Percentiles rank a stretch among this genome's conserved stretches.
Conservation (phyloP, 495 filamentous ascomycete species). For the Pyrenula aspistea region DNA sequence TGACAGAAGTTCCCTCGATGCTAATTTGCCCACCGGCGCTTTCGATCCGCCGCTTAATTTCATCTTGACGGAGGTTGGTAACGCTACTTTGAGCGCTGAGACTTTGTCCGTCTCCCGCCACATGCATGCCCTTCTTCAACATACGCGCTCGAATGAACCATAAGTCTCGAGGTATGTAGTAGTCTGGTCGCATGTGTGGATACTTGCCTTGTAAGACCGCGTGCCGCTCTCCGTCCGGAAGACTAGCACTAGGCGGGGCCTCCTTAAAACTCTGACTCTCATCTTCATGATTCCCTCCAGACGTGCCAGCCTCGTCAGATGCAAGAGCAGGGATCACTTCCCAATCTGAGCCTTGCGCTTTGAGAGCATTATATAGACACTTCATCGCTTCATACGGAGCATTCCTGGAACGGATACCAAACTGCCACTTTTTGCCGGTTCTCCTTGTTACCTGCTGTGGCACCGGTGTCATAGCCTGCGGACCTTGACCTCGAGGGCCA, state of each 20-base stretch:
- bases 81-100: slow-evolving; percentile 44
- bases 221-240: slow-evolving; percentile 14
- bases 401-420: slow-evolving; percentile 89
- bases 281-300: neutral
- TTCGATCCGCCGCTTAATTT: slow-evolving; percentile 34
- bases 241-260: slow-evolving; percentile 2
- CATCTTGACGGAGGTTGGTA: slow-evolving; percentile 33
- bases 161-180: slow-evolving; percentile 78
- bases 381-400: slow-evolving; percentile 85
- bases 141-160: slow-evolving; percentile 93
- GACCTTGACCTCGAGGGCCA: slow-evolving; percentile 46
- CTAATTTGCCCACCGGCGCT: slow-evolving; percentile 25
- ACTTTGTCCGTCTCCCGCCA: slow-evolving; percentile 36
- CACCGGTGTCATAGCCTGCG: slow-evolving; percentile 50
- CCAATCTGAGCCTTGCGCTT: slow-evolving; percentile 82
- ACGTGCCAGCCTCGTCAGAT: slow-evolving; percentile 16
- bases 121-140: slow-evolving; percentile 57
- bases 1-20: slow-evolving; percentile 1
- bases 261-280: slow-evolving; percentile 1
- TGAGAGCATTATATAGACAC: slow-evolving; percentile 84
- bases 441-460: slow-evolving; percentile 47
- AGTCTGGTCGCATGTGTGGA: slow-evolving; percentile 39
- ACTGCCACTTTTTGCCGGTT: slow-evolving; percentile 82
- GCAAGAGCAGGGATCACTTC: slow-evolving; percentile 29
- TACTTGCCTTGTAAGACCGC: slow-evolving; percentile 34